Base-by-base conservation (phyloP, 176 grass and related monocot species). In the Oropetium thomaeum region DNA sequence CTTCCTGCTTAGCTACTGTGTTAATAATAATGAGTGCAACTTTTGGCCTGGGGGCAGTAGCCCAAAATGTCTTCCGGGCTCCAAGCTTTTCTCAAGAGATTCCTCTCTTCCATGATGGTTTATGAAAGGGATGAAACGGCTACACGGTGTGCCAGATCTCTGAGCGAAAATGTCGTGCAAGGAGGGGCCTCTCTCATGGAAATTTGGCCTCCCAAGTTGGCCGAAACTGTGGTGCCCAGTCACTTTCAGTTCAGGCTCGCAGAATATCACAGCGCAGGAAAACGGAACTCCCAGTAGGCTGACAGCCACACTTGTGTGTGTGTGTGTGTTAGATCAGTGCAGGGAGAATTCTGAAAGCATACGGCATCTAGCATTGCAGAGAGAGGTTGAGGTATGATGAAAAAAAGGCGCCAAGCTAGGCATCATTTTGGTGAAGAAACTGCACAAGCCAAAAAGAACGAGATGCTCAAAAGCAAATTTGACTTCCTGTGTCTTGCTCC, bases 391-490 rank as follows among this genome's bases (percentile, higher is more conserved):
- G 40, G 58, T 19, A 20, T 6, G 6, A 32, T 28, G 62, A 87
- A 79, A 69, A 87, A 79, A 69, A 73, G 52, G 61, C 28, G 14
- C 3, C 8, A 23, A 69, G n/a, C n/a, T n/a, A n/a, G 60, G 43
- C 60, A 88, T 88, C 75, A 88, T 84, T 83, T 47, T 65, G 74
- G 38, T 13, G 37, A 76, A 84, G 86, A 80, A 84, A 65, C 76
- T 19, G 42, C 67, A 30, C 5, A 69, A 55, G 62, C 74, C 74
- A 80, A 84, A 80, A 70, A 49, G 65, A 38, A 49, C 65, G 81
- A 49, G 37, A 80, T 63, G 76, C 70, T 88, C 33, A 76, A 84
- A 80, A 55, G 81, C 86, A 78, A 58, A 83, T 76, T 88, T 80
- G 86, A 88, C 86, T 69, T 5, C 11, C 9, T 40, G 68, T 47